Evolutionary conservation across 768 basidiomycete genomes (phyloP).

Genomic region (Multifurca ochricompacta): DNA sequence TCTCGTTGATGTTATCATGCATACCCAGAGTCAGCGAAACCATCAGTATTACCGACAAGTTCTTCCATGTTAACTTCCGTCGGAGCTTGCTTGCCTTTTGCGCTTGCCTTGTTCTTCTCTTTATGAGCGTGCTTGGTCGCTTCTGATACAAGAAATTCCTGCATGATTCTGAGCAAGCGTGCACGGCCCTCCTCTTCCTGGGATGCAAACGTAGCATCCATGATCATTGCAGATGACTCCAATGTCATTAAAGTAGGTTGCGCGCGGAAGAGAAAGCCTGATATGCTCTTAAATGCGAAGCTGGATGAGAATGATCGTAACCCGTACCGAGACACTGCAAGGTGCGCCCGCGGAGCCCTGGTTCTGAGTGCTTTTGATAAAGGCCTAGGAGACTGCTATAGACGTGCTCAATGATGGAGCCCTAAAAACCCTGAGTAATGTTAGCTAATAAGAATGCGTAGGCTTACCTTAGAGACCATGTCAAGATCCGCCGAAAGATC

Average conservation of each 20-base stretch:
- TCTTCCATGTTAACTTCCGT: constrained; percentile 81
- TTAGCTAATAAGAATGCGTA: background rate
- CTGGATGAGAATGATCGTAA: background rate
- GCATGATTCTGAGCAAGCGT: constrained; percentile 77
- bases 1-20: constrained; percentile 17
- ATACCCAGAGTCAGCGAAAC: constrained; percentile 95
- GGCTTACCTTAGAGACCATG: constrained; percentile 14
- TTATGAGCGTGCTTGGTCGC: constrained; percentile 66
- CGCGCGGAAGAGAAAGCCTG: constrained; percentile 87
- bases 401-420: constrained; percentile 74
- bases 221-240: constrained; percentile 68
- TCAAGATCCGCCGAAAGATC: constrained; percentile 20
- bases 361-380: constrained; percentile 56
- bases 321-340: constrained; percentile 77
- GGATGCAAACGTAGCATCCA: constrained; percentile 83
- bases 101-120: constrained; percentile 47
- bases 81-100: constrained; percentile 33
- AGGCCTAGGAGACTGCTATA: constrained; percentile 66
- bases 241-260: constrained; percentile 88
- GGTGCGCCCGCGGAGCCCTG: constrained; percentile 57
- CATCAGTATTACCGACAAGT: constrained; percentile 89
- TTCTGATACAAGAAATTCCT: constrained; percentile 85
- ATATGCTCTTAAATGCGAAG: background rate
- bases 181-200: constrained; percentile 63
- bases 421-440: constrained; percentile 31